Evolutionary conservation across 371 early-diverging fungal species (phyloP).

Genomic region (Apophysomyces elegans): DNA sequence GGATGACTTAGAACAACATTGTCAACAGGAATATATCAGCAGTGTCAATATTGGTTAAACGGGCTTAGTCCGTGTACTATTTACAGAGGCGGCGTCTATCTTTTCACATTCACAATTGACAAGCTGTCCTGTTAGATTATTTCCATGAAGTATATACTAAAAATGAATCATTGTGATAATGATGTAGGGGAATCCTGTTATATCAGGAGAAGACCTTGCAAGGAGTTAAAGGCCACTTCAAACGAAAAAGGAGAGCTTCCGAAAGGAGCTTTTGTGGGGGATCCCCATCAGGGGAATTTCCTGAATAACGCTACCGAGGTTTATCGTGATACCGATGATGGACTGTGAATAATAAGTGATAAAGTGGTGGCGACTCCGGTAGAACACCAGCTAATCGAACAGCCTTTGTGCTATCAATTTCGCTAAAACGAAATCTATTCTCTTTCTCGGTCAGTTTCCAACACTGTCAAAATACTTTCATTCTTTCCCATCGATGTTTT

Average conservation of each 20-base stretch:
- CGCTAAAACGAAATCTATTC: no score
- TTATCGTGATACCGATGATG: slow-evolving; percentile 4
- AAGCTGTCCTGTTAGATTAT: background rate
- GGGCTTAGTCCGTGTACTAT: slow-evolving; percentile 7
- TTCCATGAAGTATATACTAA: background rate
- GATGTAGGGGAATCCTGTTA: slow-evolving; percentile 9
- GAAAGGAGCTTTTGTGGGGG: slow-evolving; percentile 3
- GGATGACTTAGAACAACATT: background rate
- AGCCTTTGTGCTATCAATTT: background rate
- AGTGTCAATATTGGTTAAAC: slow-evolving; percentile 5
- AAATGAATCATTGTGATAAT: slow-evolving; percentile 7
- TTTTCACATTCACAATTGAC: slow-evolving; percentile 7
- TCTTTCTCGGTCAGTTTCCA: background rate
- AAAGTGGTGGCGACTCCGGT: slow-evolving; percentile 2
- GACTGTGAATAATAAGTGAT: background rate
- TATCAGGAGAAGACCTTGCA: slow-evolving; percentile 1
- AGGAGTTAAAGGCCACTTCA: slow-evolving; percentile 4
- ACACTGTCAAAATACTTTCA: background rate
- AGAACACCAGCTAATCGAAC: background rate
- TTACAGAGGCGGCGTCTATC: background rate
- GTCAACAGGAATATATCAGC: background rate
- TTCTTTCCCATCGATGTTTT: background rate
- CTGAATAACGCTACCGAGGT: background rate
- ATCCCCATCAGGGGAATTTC: background rate
- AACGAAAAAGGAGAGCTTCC: slow-evolving; percentile 5